phyloP scores from a whole-genome alignment of 176 grass and related monocot genomes.

The Saccharum spontaneum region DNA sequence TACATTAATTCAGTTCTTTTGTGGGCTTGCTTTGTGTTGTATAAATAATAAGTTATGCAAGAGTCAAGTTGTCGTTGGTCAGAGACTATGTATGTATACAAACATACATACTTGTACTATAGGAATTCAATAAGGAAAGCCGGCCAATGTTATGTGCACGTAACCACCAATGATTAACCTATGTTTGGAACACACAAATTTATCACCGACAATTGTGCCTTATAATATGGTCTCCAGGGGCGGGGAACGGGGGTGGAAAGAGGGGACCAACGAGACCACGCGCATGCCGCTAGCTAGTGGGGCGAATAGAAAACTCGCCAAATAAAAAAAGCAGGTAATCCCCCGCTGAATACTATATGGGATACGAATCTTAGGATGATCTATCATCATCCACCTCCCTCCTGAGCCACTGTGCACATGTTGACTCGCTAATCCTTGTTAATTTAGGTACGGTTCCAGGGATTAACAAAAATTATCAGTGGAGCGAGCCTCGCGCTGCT shows the following conservation, averaged over 20 bases:
- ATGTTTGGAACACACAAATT: neutral
- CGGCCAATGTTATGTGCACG: neutral
- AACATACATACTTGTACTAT: neutral
- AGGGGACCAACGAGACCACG: neutral
- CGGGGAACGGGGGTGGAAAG: neutral
- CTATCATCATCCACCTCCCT: conserved; percentile 46
- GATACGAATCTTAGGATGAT: conserved; percentile 98
- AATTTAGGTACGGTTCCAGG: neutral
- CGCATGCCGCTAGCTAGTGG: conserved; percentile 31
- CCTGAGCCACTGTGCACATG: conserved; percentile 49
- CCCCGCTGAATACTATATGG: conserved; percentile 38
- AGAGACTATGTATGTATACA: too few species aligned
- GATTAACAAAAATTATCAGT: neutral
- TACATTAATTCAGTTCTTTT: neutral
- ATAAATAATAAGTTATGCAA: neutral
- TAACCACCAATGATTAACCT: neutral
- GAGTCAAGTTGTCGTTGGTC: neutral
- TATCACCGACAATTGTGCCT: conserved; percentile 23
- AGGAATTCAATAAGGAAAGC: too few species aligned
- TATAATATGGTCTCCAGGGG: conserved; percentile 43
- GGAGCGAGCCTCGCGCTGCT: neutral
- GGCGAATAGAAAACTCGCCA: conserved; percentile 11
- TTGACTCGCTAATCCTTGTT: conserved; percentile 65
- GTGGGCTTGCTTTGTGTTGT: neutral
- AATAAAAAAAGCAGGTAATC: conserved; percentile 27